Evolutionary conservation across 129 eudicot species (phyloP).

Genomic region (Daucus carota): DH1_v3.0 NC_030383.2:56029001-56029500

Average conservation of each 20-base stretch:
- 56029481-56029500: too few relatives aligned
- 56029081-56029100: background rate
- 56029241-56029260: background rate
- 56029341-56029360: background rate
- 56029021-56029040: background rate
- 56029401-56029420: background rate
- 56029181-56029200: background rate
- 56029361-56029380: background rate
- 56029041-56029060: background rate
- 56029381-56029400: background rate
- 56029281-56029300: background rate
- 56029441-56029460: background rate
- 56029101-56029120: background rate
- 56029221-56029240: background rate
- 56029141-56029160: background rate
- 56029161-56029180: background rate
- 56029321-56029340: background rate
- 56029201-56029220: background rate
- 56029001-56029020: conserved; percentile 76
- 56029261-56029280: background rate
- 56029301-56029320: background rate
- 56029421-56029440: background rate
- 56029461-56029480: too few relatives aligned
- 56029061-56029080: background rate
- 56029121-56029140: background rate